Evolutionary conservation across 805 yeast genomes (phyloP), one percentile per base, ranked within the genome.

Genomic region (Nakazawaea ambrosiae): DNA sequence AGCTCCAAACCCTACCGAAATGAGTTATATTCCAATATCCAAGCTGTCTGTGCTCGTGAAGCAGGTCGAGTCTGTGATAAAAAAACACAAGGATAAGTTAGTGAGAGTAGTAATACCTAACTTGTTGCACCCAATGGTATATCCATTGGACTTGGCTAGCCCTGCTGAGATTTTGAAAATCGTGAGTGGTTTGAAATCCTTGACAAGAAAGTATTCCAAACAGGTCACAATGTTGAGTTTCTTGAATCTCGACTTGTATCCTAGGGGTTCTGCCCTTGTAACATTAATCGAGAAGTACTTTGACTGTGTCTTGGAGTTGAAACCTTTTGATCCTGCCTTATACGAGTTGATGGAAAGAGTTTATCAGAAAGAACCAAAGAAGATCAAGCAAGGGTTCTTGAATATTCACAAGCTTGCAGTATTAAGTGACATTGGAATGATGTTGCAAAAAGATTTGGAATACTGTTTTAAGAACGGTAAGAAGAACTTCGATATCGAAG

Each of bases 391-490:
- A 51, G 98, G 97, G 0, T 69, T 88, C 37, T 71, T 90, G 29
- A 84, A 90, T 52, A 65, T 92, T 2, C 55, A 71, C 39, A 84
- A 85, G 49, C 51, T 89, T 7, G 92, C 96, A 0, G 66, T 73
- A 2, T 59, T 86, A 25, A 75, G 86, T 39, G 88, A 80, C 33
- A 56, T 78, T 17, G 97, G 98, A 1, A 66, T 75, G 48, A 89
- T 88, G 96, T 74, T 75, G 45, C 71, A 76, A 1, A 73, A 77
- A 40, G 66, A 68, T 41, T 80, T 83, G 42, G 97, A 89, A 58
- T 81, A 74, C 56, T 87, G 95, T 4, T 90, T 89, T 61, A 79
- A 80, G 52, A 85, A 87, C 46, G 90, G 96, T 11, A 72, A 83
- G 45, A 76, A 78, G 56, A 78, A 73, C 49, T 87, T 90, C 53